Base-by-base conservation (phyloP, 225 moss, liverwort and hornwort genomes). In the Neckera pumila region DNA sequence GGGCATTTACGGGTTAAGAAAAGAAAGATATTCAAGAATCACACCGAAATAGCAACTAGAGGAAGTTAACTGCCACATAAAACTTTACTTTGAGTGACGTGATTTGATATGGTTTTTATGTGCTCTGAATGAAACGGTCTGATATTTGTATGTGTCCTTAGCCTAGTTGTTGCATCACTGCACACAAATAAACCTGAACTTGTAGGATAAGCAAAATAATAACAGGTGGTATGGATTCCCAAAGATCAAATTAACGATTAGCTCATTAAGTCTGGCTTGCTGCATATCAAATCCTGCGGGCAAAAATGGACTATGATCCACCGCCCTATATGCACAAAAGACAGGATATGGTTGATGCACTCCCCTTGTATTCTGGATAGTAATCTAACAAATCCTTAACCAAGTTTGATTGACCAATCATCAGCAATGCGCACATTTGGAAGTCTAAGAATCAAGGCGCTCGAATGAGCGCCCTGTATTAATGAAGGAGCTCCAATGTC, bases 391-490 rank as follows among this genome's bases (percentile, higher is more conserved):
- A 82, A 60, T 17, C 54, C 67, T 93, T 92, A 98, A 62, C 92
- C 90, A 79, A 98, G 91, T 95, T 97, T 97, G 36, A 98, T 95
- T 31, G 98, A 97, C 98, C 98, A 98, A 89, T 98, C 94, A 82
- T 96, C 93, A 17, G 95, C 92, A 89, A 98, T 94, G 87, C 87
- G 92, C 76, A 98, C 97, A 82, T 95, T 97, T 38, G 98, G 98
- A 93, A 97, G 92, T 87, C 98, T 94, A 63, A 98, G 93, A 71
- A 97, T 90, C 74, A 98, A 93, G 87, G 96, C 93, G 71, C 94
- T 97, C 31, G 93, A 91, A 86, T 91, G 75, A 61, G 94, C 88
- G 66, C 97, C 97, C 43, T 83, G 93, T 80, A 92, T 91, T n/a
- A 98, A 92, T 33, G 94, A 91, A 83, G 95, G 91, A 40, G 97